Conservation (phyloP, 2,329 filamentous ascomycete genomes). For the Microcyclosporella mali region DNA sequence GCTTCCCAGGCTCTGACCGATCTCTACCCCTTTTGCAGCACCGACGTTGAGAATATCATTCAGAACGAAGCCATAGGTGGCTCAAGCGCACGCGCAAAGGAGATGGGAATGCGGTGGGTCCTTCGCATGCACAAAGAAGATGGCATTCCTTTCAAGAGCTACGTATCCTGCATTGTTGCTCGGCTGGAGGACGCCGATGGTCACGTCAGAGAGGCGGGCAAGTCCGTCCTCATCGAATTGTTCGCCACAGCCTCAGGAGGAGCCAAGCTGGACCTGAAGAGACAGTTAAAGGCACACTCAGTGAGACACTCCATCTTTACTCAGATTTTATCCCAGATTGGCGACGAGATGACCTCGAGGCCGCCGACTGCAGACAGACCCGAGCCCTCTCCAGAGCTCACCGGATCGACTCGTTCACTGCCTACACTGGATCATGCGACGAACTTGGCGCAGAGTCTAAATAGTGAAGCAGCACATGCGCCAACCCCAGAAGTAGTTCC, state of each 20-base stretch:
- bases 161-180: constrained; percentile 76
- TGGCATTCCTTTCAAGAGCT: constrained; percentile 71
- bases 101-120: constrained; percentile 78
- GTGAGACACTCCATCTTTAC: constrained; percentile 81
- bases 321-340: constrained; percentile 70
- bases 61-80: constrained; percentile 71
- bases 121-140: constrained; percentile 78
- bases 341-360: constrained; percentile 39
- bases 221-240: constrained; percentile 75
- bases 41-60: constrained; percentile 73
- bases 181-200: constrained; percentile 86
- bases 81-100: constrained; percentile 78
- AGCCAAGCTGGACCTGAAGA: constrained; percentile 84
- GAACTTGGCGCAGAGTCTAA: constrained; percentile 39
- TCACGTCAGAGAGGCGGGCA: constrained; percentile 77
- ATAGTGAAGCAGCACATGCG: constrained; percentile 47
- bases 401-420: constrained; percentile 39
- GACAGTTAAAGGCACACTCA: constrained; percentile 74
- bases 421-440: constrained; percentile 39
- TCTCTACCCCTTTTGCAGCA: constrained; percentile 62
- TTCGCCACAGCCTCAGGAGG: constrained; percentile 75
- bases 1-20: constrained; percentile 72
- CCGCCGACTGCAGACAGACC: constrained; percentile 23
- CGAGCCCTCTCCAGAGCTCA: constrained; percentile 28
- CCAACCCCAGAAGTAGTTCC: constrained; percentile 60